Conservation (phyloP, 2,329 filamentous ascomycete species). For the Pseudogymnoascus sp. region DNA sequence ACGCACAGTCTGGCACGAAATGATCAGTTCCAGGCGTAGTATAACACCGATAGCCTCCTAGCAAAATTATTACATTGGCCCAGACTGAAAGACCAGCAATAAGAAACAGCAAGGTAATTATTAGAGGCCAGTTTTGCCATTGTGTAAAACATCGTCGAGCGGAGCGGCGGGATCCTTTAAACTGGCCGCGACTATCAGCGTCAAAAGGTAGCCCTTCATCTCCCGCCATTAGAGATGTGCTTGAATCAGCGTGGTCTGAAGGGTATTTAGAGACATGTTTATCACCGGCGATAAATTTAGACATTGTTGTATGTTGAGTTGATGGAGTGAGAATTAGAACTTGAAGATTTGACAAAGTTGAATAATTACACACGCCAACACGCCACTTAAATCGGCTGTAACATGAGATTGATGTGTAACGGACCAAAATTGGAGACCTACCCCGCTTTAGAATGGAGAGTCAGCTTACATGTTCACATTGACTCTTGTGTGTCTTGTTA, state of each 20-base stretch:
- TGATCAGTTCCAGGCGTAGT: background rate
- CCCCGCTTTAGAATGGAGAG: background rate
- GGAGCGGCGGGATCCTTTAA: background rate
- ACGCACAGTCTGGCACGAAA: background rate
- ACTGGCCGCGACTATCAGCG: background rate
- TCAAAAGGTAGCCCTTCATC: background rate
- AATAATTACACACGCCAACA: background rate
- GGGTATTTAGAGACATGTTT: background rate
- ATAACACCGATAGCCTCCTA: background rate
- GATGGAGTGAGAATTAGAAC: background rate
- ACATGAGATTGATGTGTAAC: background rate
- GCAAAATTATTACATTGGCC: background rate
- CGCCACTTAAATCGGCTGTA: background rate
- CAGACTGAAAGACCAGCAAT: background rate
- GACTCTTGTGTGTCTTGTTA: background rate
- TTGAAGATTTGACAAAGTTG: background rate
- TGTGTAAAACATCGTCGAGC: background rate
- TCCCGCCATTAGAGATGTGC: background rate
- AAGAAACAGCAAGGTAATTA: background rate
- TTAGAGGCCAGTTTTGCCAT: background rate
- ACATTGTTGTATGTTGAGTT: background rate
- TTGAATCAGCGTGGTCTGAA: background rate
- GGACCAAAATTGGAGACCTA: background rate
- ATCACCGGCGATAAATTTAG: background rate
- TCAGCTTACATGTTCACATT: background rate